phyloP scores from a whole-genome alignment of 2,329 filamentous ascomycete genomes.

The Nigrospora sphaerica region DNA sequence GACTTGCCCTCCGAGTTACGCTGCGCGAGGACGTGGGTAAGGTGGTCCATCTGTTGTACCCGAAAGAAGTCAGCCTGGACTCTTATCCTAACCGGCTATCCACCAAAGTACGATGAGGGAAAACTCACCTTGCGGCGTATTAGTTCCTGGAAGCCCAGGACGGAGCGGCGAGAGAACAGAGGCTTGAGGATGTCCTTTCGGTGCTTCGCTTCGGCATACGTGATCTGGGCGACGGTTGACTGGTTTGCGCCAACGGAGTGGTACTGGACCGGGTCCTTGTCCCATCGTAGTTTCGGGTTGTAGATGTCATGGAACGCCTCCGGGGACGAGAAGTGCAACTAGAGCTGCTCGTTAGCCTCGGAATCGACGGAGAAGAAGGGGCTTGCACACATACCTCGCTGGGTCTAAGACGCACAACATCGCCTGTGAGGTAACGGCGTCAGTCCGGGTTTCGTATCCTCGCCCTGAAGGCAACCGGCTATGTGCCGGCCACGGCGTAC shows the following conservation, averaged over 20 bases:
- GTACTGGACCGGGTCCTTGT: constrained; percentile 1
- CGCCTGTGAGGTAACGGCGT: not conserved
- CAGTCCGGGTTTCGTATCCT: not conserved
- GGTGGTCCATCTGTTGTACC: not conserved
- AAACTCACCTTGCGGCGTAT: not conserved
- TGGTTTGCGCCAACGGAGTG: not conserved
- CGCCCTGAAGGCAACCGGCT: no score
- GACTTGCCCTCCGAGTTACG: constrained; percentile 1
- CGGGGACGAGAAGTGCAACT: constrained; percentile 1
- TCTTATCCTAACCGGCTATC: no score
- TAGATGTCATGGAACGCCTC: not conserved
- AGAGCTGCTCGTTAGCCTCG: no score
- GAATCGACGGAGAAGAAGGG: not conserved
- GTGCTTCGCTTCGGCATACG: not conserved
- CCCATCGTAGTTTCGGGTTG: not conserved
- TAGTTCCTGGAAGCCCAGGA: not conserved
- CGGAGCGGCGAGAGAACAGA: not conserved
- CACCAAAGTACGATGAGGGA: not conserved
- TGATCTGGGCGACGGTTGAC: not conserved
- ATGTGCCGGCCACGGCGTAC: not conserved
- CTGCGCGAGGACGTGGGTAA: not conserved
- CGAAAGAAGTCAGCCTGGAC: not conserved
- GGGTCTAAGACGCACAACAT: not conserved
- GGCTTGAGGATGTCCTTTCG: not conserved
- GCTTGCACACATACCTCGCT: not conserved